Evolutionary conservation across 441 rosid species (phyloP), one percentile per base, ranked within the genome.

Genomic region (Breynia disticha): DNA sequence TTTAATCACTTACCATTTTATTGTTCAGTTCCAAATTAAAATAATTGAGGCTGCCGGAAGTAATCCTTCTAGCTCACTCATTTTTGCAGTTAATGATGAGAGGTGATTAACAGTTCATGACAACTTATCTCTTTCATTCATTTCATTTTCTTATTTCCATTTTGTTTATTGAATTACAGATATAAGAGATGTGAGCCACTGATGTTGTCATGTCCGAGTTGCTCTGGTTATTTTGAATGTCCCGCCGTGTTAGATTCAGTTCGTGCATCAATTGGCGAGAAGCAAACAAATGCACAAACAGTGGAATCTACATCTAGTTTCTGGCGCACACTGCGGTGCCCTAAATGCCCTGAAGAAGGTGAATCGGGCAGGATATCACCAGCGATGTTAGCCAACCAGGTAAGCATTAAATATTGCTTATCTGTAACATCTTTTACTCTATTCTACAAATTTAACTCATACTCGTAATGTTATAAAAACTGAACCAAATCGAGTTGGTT

Each of bases 361-460:
- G 79, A 72, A 61, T 55, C 43, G 35, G 83, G 90, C 44, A 79
- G 71, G 69, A 66, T 93, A 66, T 77, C 90, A 62, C 76, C 95
- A 57, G 78, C 74, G 46, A 78, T 75, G 81, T 74, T 93, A 57
- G 87, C 97, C 46, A 93, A 93, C 62, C 95, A 84, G 96, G 97
- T 89, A 70, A 41, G 2, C n/a, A 44, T 22, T 16, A 35, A 41
- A 19, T 8, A 39, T 46, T 54, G 4, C 19, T 39, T 46, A 16
- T 24, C 52, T 24, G 4, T 44, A 5, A 5, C 7, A 19, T 39
- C n/a, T n/a, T n/a, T n/a, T n/a, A n/a, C n/a, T n/a, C n/a, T n/a
- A n/a, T n/a, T n/a, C n/a, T n/a, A n/a, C n/a, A n/a, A n/a, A n/a
- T n/a, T n/a, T n/a, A n/a, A n/a, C n/a, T n/a, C n/a, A n/a, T n/a